A percentile compares a stretch with the other conserved stretches of the same genome.
These are phyloP conservation scores for Rhytidiadelphus loreus DNA, from an alignment of 225 moss, liverwort and hornwort species.

Conservation along the genomic window DNA sequence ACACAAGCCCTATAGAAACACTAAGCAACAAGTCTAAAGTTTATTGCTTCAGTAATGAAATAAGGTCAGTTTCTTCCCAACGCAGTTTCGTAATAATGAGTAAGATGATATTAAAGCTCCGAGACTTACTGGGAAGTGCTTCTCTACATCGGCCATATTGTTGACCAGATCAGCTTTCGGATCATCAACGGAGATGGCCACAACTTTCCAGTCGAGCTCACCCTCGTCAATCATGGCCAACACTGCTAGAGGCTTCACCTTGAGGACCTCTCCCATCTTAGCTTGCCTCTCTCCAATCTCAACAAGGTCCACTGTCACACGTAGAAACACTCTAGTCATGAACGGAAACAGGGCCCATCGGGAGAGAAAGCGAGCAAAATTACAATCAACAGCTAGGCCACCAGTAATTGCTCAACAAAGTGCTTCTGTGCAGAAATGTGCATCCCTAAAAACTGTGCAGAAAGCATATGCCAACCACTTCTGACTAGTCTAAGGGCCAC, in stretches of 20 bases:
- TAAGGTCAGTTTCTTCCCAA: not conserved
- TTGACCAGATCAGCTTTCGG: slow-evolving; percentile 79
- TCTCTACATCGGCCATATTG: slow-evolving; percentile 71
- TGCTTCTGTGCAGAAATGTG: not conserved
- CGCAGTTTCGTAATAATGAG: not conserved
- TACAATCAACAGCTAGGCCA: not conserved
- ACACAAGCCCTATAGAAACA: not conserved
- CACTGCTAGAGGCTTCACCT: slow-evolving; percentile 85
- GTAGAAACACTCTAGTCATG: not conserved
- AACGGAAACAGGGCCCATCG: not conserved
- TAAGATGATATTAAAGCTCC: not conserved
- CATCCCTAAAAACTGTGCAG: not conserved
- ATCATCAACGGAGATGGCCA: slow-evolving; percentile 84
- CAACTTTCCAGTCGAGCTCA: slow-evolving; percentile 99
- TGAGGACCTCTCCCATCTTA: slow-evolving; percentile 76
- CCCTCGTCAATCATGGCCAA: slow-evolving; percentile 99
- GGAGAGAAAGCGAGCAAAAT: not conserved
- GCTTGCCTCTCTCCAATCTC: slow-evolving; percentile 91
- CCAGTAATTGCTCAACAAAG: not conserved
- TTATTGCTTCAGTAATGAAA: not conserved
- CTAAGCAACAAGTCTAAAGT: not conserved
- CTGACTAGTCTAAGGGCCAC: not conserved
- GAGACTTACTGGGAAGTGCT: slow-evolving; percentile 76
- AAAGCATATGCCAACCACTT: not conserved
- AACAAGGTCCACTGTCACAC: slow-evolving; percentile 79